phyloP scores from a whole-genome alignment of 192 early-diverging fungal genomes.

The Globomyces pollinis-pini region DNA sequence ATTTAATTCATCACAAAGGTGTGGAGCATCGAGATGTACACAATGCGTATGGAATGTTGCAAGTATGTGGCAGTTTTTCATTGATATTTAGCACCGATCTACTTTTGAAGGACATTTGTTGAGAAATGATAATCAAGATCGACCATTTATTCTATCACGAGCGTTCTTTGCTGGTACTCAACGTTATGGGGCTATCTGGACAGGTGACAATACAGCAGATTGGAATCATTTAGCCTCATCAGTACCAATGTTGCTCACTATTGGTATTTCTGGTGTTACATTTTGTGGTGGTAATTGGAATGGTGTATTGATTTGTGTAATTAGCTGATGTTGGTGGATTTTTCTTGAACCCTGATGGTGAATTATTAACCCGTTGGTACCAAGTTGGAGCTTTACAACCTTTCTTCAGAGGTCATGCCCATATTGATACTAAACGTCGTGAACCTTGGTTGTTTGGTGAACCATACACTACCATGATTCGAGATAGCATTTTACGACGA shows the following conservation, averaged over 20 bases:
- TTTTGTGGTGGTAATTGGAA: conserved; percentile 64
- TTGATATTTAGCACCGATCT: conserved; percentile 81
- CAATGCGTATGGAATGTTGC: conserved; percentile 83
- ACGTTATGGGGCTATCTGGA: conserved; percentile 95
- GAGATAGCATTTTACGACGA: conserved; percentile 69
- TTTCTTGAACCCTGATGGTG: conserved; percentile 87
- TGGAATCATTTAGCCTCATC: conserved; percentile 82
- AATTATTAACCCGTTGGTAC: conserved; percentile 96
- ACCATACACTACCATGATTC: conserved; percentile 68
- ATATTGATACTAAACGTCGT: conserved; percentile 93
- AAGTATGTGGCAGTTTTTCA: no score
- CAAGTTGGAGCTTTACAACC: conserved; percentile 92
- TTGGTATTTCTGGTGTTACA: conserved; percentile 78
- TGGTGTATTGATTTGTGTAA: conserved; percentile 21
- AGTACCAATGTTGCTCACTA: conserved; percentile 83
- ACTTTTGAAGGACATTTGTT: conserved; percentile 71
- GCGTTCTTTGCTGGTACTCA: conserved; percentile 95
- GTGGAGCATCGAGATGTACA: conserved; percentile 95
- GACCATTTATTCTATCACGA: conserved; percentile 94
- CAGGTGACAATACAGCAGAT: conserved; percentile 87
- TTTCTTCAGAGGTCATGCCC: conserved; percentile 96
- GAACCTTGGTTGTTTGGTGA: conserved; percentile 96
- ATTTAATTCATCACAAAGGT: conserved; percentile 75
- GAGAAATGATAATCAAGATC: conserved; percentile 31
- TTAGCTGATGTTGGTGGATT: conserved; percentile 94